Base-by-base conservation (phyloP, 805 yeast species). In the Pichia cephalocereana region DNA sequence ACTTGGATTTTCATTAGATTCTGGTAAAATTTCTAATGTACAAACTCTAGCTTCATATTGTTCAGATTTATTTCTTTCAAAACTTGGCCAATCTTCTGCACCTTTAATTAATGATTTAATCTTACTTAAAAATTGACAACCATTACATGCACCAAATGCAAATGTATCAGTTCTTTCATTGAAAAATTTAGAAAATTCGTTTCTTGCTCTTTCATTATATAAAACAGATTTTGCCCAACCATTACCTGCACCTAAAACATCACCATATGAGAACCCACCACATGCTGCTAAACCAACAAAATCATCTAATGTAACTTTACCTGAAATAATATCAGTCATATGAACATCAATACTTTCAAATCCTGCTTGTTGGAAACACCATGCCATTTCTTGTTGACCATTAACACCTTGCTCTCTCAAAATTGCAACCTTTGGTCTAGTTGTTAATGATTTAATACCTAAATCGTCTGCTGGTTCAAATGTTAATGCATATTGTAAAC, bases 251-350 rank as follows among this genome's bases (percentile, higher is more conserved):
- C 99, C 99, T 51, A 93, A 74, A 44, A 93, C 99, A 69, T 93
- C 99, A 75, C 99, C 99, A 62, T 90, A 93, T 2, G 97, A 88
- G 74, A 93, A 93, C 15, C 99, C 99, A 68, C 99, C 99, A 70
- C 99, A 95, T 4, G 98, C 98, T 40, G 97, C 98, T 43, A 93
- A 59, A 53, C 99, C 99, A 44, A 83, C 87, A 67, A 93, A 93
- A 41, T 79, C 83, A 60, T 80, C 82, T 54, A 93, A 74, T 18
- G 80, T 65, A 36, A 84, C 84, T 58, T 72, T 75, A 41, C 95
- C 95, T 38, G 75, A 69, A 53, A 90, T 69, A 50, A 93, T 77
- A 65, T 93, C 99, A 19, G 95, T 79, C 99, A 93, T 93, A 62
- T 95, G 97, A 39, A 93, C 96, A 67, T 93, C 99, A 51, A 86